Evolutionary conservation across 2,329 filamentous ascomycete genomes (phyloP).

Genomic region (Talaromyces funiculosus): DNA sequence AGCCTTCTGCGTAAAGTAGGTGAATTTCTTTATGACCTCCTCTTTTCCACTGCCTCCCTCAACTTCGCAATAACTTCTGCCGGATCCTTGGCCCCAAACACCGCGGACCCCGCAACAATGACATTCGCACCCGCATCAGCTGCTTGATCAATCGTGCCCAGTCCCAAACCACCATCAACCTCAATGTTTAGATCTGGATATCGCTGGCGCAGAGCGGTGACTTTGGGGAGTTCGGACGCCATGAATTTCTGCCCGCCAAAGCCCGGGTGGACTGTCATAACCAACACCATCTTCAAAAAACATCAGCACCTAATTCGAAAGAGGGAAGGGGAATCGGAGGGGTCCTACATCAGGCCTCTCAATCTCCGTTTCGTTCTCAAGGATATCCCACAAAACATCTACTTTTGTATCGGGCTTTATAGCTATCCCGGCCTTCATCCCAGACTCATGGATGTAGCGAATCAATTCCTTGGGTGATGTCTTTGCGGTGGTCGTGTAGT

Average conservation of each 20-base stretch:
- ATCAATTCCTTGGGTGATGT: slow-evolving; percentile 83
- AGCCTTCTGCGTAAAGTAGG: no score
- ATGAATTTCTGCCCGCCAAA: slow-evolving; percentile 99
- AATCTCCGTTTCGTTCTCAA: slow-evolving; percentile 64
- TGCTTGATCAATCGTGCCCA: slow-evolving; percentile 85
- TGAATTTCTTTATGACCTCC: slow-evolving; percentile 30
- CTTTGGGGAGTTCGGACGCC: slow-evolving; percentile 91
- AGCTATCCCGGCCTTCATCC: slow-evolving; percentile 86
- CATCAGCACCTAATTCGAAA: not conserved
- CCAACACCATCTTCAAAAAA: slow-evolving; percentile 74
- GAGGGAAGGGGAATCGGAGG: no score
- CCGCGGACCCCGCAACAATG: slow-evolving; percentile 92
- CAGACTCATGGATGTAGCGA: slow-evolving; percentile 80
- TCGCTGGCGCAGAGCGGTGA: slow-evolving; percentile 69
- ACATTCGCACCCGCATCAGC: slow-evolving; percentile 96
- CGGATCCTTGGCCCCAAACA: slow-evolving; percentile 88
- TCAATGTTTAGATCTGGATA: slow-evolving; percentile 96
- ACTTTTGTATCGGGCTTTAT: slow-evolving; percentile 90
- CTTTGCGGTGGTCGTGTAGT: slow-evolving; percentile 53
- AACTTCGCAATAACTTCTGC: slow-evolving; percentile 78
- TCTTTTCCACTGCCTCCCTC: slow-evolving; percentile 69
- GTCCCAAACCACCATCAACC: slow-evolving; percentile 86
- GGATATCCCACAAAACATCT: slow-evolving; percentile 84
- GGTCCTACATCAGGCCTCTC: slow-evolving; percentile 75
- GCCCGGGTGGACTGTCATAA: slow-evolving; percentile 97